Percentiles rank a stretch among this genome's conserved stretches.
Evolutionary conservation across 2,329 filamentous ascomycete species (phyloP).

Genomic region (Aspergillus versicolor): DNA sequence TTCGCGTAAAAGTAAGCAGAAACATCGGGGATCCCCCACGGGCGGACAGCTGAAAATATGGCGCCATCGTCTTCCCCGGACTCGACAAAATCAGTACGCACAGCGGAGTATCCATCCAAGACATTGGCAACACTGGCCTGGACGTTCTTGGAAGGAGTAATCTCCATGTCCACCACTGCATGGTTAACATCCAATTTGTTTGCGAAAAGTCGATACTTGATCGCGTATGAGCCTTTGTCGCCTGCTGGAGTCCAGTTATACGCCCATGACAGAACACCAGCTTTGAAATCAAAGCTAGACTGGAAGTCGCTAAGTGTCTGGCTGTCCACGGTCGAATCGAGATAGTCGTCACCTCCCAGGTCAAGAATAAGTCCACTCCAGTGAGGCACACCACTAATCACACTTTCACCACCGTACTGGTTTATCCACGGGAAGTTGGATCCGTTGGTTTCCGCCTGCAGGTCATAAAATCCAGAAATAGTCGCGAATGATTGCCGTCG

Average conservation of each 20-base stretch:
- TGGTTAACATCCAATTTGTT: conserved; percentile 64
- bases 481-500: conserved; percentile 65
- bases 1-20: conserved; percentile 59
- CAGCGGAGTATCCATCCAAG: conserved; percentile 67
- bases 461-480: conserved; percentile 66
- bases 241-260: conserved; percentile 64
- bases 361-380: conserved; percentile 62
- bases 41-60: conserved; percentile 66
- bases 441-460: conserved; percentile 57
- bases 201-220: conserved; percentile 66
- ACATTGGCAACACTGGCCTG: conserved; percentile 65
- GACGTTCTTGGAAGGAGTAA: conserved; percentile 54
- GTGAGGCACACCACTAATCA: conserved; percentile 70
- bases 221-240: conserved; percentile 51
- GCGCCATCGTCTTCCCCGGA: conserved; percentile 56
- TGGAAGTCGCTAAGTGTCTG: conserved; percentile 60
- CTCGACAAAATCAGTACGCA: conserved; percentile 59
- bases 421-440: conserved; percentile 68
- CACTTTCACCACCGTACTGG: conserved; percentile 68
- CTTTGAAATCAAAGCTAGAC: conserved; percentile 62
- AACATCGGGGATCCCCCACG: conserved; percentile 60
- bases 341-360: conserved; percentile 51
- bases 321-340: conserved; percentile 62
- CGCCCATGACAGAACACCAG: conserved; percentile 62
- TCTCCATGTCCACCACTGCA: conserved; percentile 59